Conservation (phyloP, 805 yeast genomes). For the Candida pini region DNA sequence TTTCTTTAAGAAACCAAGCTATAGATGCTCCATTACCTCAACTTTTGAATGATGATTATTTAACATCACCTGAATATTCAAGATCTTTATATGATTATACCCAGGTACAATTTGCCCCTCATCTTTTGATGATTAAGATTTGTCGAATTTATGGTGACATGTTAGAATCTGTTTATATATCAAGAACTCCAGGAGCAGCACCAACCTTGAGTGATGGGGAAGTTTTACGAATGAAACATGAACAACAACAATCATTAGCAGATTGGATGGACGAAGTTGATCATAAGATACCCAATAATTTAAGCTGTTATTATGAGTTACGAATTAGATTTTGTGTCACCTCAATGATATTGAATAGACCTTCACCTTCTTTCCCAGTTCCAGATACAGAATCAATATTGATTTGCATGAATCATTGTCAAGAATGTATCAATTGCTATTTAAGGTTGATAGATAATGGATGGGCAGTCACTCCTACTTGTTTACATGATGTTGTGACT, state of each 20-base stretch:
- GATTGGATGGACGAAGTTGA: conserved; percentile 18
- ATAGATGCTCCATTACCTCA: conserved; percentile 22
- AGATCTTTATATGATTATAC: conserved; percentile 5
- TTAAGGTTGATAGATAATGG: conserved; percentile 7
- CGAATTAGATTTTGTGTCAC: conserved; percentile 16
- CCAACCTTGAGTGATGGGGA: conserved; percentile 17
- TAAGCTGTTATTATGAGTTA: conserved; percentile 15
- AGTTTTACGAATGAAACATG: conserved; percentile 5
- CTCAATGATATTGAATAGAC: conserved; percentile 17
- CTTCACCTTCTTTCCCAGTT: conserved; percentile 20
- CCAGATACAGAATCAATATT: conserved; percentile 13
- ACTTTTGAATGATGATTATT: conserved; percentile 14
- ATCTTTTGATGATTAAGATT: conserved; percentile 14
- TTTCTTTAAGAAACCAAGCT: conserved; percentile 21
- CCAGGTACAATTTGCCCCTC: conserved; percentile 16
- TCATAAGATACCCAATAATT: conserved; percentile 11
- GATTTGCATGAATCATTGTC: conserved; percentile 15
- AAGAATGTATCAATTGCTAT: conserved; percentile 14
- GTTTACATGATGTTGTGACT: conserved; percentile 17
- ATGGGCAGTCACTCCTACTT: conserved; percentile 15
- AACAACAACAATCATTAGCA: conserved; percentile 10
- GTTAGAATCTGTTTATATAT: conserved; percentile 21
- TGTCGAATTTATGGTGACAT: conserved; percentile 19
- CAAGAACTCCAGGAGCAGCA: conserved; percentile 16
- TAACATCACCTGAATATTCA: conserved; percentile 6